phyloP scores from a whole-genome alignment of 1,284 basidiomycete genomes.

The Cryptococcus wingfieldii region DNA sequence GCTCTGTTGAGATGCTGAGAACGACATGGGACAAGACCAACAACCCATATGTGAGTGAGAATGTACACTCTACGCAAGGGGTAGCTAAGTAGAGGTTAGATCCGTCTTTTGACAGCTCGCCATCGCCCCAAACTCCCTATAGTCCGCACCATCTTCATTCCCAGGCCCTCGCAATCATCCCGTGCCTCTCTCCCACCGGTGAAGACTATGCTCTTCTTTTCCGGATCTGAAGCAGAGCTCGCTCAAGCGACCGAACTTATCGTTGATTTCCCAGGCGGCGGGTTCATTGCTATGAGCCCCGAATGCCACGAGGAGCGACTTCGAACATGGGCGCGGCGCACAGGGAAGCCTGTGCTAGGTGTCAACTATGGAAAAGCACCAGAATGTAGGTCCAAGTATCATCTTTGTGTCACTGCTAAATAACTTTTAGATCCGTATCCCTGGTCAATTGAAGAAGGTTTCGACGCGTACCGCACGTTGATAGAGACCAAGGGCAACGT shows the following conservation, averaged over 20 bases:
- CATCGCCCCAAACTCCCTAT: constrained; percentile 62
- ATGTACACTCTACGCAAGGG: neutral
- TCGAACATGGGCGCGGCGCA: constrained; percentile 74
- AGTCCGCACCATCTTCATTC: constrained; percentile 70
- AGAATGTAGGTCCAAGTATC: constrained; percentile 64
- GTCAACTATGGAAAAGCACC: constrained; percentile 96
- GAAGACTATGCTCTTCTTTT: constrained; percentile 78
- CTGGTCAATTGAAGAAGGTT: constrained; percentile 89
- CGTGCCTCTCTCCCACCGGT: constrained; percentile 68
- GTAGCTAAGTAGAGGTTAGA: constrained; percentile 49
- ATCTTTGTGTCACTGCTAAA: neutral
- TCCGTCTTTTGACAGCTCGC: constrained; percentile 61
- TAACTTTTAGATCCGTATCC: constrained; percentile 75
- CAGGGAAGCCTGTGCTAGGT: constrained; percentile 73
- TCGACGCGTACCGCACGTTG: constrained; percentile 79
- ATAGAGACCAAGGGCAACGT: constrained; percentile 72
- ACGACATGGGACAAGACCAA: constrained; percentile 94
- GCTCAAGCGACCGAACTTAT: constrained; percentile 70
- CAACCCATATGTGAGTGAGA: constrained; percentile 72
- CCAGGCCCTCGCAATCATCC: constrained; percentile 69
- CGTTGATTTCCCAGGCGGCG: constrained; percentile 90
- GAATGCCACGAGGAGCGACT: constrained; percentile 95
- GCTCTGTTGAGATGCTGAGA: constrained; percentile 92
- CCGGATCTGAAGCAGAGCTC: constrained; percentile 65
- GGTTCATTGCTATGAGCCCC: constrained; percentile 92